Evolutionary conservation across 2,329 filamentous ascomycete genomes (phyloP).

Genomic region (Cordyceps tenuipes): DNA sequence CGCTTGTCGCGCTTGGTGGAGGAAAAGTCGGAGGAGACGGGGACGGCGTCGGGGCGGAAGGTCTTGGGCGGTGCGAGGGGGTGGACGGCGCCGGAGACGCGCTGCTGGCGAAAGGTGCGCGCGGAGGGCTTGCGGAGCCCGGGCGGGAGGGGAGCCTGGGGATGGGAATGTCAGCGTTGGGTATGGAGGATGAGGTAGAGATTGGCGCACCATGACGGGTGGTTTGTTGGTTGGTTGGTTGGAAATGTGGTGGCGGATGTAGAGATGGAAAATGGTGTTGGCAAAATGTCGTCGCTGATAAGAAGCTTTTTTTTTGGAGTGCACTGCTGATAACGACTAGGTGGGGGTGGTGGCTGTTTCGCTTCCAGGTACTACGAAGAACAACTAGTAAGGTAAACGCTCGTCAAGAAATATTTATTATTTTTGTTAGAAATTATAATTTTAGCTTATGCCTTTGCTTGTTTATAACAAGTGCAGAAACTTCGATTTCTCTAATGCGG

Average conservation of each 20-base stretch:
- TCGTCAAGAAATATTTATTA: neutral
- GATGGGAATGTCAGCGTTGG: no score
- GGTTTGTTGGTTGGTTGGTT: neutral
- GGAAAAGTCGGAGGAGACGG: constrained; percentile 50
- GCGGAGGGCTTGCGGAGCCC: constrained; percentile 47
- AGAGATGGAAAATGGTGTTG: neutral
- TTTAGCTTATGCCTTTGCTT: no score
- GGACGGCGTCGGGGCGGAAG: constrained; percentile 41
- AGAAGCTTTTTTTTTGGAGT: constrained; percentile 8
- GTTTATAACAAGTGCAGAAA: neutral
- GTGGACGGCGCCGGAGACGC: constrained; percentile 40
- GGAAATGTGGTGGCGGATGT: neutral
- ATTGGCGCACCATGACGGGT: neutral
- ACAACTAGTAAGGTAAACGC: no score
- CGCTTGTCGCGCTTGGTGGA: constrained; percentile 78
- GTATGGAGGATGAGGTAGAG: no score
- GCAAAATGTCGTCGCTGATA: constrained; percentile 1
- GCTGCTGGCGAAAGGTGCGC: constrained; percentile 46
- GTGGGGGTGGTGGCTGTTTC: neutral
- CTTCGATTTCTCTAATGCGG: neutral
- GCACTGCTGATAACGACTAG: neutral
- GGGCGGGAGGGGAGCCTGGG: constrained; percentile 24
- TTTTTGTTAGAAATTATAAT: neutral
- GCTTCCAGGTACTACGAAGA: neutral
- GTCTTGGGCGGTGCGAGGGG: constrained; percentile 43